Evolutionary conservation across 2,329 filamentous ascomycete species (phyloP).

Genomic region (Trichoderma semiorbis): DNA sequence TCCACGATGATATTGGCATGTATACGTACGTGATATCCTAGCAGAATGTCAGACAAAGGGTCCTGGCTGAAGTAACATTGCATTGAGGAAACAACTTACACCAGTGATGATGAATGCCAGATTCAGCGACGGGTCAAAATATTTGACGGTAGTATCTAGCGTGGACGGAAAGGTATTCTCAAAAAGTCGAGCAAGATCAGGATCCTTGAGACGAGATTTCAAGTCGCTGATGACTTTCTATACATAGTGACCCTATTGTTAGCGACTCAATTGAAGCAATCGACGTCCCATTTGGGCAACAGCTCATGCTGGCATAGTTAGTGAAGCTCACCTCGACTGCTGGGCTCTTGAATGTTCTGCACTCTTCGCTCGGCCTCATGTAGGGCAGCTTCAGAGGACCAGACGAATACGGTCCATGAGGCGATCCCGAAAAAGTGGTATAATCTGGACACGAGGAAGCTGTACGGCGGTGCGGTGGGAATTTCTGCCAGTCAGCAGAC

Average conservation of each 20-base stretch:
- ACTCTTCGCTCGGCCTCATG: constrained; percentile 28
- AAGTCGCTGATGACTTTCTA: constrained; percentile 34
- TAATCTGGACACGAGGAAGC: constrained; percentile 27
- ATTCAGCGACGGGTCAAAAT: constrained; percentile 62
- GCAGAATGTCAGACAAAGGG: neutral
- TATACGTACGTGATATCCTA: constrained; percentile 27
- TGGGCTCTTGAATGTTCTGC: constrained; percentile 28
- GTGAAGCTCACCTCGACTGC: constrained; percentile 25
- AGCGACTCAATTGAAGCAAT: neutral
- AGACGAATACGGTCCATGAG: constrained; percentile 24
- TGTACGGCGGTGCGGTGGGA: constrained; percentile 18
- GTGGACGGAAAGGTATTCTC: constrained; percentile 83
- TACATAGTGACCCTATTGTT: neutral
- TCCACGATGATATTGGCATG: neutral
- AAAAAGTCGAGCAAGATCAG: constrained; percentile 73
- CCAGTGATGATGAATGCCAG: constrained; percentile 80
- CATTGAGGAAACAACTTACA: constrained; percentile 58
- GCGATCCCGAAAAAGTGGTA: constrained; percentile 22
- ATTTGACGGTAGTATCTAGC: constrained; percentile 75
- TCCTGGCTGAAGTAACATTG: constrained; percentile 49
- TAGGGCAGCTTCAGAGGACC: constrained; percentile 25
- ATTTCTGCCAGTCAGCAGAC: constrained; percentile 13
- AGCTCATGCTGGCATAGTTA: no score
- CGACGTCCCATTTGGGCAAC: neutral
- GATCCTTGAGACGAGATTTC: constrained; percentile 40